Evolutionary conservation across 495 filamentous ascomycete genomes (phyloP), one percentile per base, ranked within the genome.

Genomic region (Aspergillus saccharolyticus): DNA sequence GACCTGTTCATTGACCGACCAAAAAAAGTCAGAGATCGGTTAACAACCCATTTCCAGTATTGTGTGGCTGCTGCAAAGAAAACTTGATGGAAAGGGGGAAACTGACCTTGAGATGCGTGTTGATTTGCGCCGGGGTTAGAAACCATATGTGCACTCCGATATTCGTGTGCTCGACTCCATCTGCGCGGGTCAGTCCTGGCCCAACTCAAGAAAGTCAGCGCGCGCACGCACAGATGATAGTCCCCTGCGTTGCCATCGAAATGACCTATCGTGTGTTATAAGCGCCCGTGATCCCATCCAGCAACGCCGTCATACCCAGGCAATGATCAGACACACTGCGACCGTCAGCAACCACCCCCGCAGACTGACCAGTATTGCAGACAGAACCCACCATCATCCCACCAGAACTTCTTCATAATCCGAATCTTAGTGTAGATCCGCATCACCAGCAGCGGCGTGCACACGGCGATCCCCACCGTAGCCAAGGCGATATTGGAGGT

Each of bases 311-410:
- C 59, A 20, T 61, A 69, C 66, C 68, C 68, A 71, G 0, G 66
- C 63, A 5, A 61, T 7, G 42, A 65, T 57, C 10, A 70, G 58
- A 17, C 53, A 68, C 19, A 61, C 68, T 70, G 22, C 19, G 46
- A n/a, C 18, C 15, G 15, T n/a, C 20, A 19, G 3, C 33, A 57
- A 22, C 8, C 9, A 39, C 3, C 7, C 2, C 16, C 1, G 53
- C n/a, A n/a, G 1, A 12, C 16, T 6, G 44, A 20, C 15, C 14
- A 39, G 8, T 3, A 15, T 15, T 22, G 54, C n/a, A 17, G 30
- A 30, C 20, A 1, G 0, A 1, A 55, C 63, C 17, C 49, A 70
- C 68, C 46, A 48, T 70, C 68, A 59, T 70, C 66, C 62, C 59
- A 67, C 28, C 65, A 60, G 44, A 67, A 63, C 25, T 53, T 62